Percentiles rank a stretch among this genome's conserved stretches.
Conservation (phyloP, 768 basidiomycete genomes). For the Tricholoma hemisulphureum region DNA sequence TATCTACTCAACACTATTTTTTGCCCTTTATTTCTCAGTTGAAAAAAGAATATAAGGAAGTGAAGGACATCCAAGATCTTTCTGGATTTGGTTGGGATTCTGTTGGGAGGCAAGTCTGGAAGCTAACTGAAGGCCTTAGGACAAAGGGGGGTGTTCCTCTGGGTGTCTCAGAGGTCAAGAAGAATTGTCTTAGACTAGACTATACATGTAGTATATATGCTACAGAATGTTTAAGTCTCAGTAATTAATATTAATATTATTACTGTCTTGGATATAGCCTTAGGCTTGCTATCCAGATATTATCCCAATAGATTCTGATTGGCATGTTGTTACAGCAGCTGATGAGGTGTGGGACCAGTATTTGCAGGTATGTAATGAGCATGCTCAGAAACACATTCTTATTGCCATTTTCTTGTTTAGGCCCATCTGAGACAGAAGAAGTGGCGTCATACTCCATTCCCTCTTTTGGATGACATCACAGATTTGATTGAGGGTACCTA, state of each 20-base stretch:
- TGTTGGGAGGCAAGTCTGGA: too few species aligned
- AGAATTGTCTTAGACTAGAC: too few species aligned
- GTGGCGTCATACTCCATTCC: constrained; percentile 23
- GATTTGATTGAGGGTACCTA: constrained; percentile 7
- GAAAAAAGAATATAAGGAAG: constrained; percentile 21
- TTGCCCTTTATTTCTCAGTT: constrained; percentile 17
- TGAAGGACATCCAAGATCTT: constrained; percentile 16
- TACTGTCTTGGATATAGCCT: too few species aligned
- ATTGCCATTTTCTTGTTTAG: constrained; percentile 7
- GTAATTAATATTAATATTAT: too few species aligned
- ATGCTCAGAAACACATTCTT: constrained; percentile 1
- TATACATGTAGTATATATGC: too few species aligned
- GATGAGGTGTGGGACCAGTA: constrained; percentile 24
- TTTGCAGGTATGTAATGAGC: constrained; percentile 9
- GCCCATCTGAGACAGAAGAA: constrained; percentile 9
- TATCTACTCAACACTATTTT: too few species aligned
- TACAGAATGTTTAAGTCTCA: too few species aligned
- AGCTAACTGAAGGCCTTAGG: too few species aligned
- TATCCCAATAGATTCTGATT: too few species aligned
- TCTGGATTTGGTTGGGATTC: constrained; percentile 33
- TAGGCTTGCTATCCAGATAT: too few species aligned
- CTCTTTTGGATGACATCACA: constrained; percentile 8
- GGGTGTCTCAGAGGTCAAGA: too few species aligned
- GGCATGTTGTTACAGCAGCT: constrained; percentile 25
- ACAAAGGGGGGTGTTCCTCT: too few species aligned